Percentiles rank a stretch among this genome's conserved stretches.
Evolutionary conservation across 2,329 filamentous ascomycete genomes (phyloP).

Genomic region (Colletotrichum sp.): DNA sequence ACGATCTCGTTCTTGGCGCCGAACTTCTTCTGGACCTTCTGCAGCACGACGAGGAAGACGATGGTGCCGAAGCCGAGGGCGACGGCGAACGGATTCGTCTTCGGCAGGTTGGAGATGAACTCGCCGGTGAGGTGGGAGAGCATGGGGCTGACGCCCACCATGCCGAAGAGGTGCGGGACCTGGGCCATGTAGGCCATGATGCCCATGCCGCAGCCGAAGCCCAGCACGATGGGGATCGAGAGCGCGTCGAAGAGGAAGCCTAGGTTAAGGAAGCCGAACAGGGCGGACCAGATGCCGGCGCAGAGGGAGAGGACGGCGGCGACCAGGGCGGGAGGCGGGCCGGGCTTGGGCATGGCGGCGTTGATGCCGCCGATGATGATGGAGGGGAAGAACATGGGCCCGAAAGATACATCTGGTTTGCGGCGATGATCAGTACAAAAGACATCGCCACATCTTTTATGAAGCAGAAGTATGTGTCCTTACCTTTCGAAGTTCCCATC

Average conservation of each 20-base stretch:
- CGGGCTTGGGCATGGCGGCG: not conserved
- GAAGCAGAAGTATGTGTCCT: not conserved
- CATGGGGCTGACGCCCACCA: not conserved
- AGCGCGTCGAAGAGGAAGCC: not conserved
- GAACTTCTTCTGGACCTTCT: not conserved
- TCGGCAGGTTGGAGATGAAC: not conserved
- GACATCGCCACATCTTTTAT: fast-evolving
- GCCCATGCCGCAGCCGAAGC: not conserved
- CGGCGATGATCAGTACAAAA: fast-evolving
- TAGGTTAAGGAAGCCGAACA: not conserved
- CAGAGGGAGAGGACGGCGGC: not conserved
- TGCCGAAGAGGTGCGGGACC: not conserved
- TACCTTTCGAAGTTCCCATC: not conserved
- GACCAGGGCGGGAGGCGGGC: not conserved
- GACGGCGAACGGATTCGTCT: not conserved
- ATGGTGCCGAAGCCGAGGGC: not conserved
- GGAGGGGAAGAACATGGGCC: not conserved
- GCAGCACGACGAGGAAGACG: not conserved
- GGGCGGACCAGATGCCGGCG: not conserved
- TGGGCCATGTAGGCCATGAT: not conserved
- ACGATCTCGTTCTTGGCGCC: not conserved
- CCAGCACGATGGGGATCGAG: not conserved
- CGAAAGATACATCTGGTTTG: not conserved
- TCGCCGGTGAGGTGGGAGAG: not conserved
- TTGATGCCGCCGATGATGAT: not conserved